Evolutionary conservation across 192 early-diverging fungal species (phyloP).

Genomic region (Backusella macrospora): DNA sequence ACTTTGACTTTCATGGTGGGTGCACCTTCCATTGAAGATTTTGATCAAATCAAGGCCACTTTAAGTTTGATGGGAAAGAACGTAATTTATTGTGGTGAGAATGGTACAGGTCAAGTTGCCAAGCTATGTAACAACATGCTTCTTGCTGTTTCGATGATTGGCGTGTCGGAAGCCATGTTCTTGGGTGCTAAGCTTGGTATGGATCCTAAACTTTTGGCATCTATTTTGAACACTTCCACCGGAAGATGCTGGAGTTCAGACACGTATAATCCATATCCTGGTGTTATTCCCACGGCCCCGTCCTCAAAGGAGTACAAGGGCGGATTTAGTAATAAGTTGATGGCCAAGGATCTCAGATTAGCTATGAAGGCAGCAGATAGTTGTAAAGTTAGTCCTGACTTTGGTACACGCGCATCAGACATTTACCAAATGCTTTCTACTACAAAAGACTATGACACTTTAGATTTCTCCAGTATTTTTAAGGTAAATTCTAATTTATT

Average conservation of each 20-base stretch:
- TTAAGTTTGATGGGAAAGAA: constrained; percentile 86
- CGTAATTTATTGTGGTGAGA: constrained; percentile 80
- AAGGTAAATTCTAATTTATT: constrained; percentile 36
- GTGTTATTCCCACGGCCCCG: constrained; percentile 78
- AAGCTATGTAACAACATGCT: constrained; percentile 99
- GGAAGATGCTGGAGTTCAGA: constrained; percentile 95
- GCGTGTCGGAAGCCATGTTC: constrained; percentile 89
- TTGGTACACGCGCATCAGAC: constrained; percentile 79
- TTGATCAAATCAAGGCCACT: constrained; percentile 64
- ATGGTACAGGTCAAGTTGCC: constrained; percentile 87
- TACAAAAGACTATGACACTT: constrained; percentile 64
- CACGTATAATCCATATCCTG: constrained; percentile 89
- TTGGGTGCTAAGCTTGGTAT: constrained; percentile 87
- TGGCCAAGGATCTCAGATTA: constrained; percentile 93
- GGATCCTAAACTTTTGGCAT: constrained; percentile 80
- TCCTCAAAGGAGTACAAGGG: constrained; percentile 80
- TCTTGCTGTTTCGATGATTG: constrained; percentile 93
- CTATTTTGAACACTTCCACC: constrained; percentile 87
- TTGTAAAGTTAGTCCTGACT: constrained; percentile 51
- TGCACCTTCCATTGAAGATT: constrained; percentile 54
- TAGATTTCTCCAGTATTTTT: constrained; percentile 87
- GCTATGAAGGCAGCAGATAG: constrained; percentile 87
- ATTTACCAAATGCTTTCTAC: constrained; percentile 79
- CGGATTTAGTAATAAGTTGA: constrained; percentile 87
- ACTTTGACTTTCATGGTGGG: constrained; percentile 99